These are phyloP conservation scores for Pueraria montana DNA, from an alignment of 306 rosid species.

Conservation along the genomic window DNA sequence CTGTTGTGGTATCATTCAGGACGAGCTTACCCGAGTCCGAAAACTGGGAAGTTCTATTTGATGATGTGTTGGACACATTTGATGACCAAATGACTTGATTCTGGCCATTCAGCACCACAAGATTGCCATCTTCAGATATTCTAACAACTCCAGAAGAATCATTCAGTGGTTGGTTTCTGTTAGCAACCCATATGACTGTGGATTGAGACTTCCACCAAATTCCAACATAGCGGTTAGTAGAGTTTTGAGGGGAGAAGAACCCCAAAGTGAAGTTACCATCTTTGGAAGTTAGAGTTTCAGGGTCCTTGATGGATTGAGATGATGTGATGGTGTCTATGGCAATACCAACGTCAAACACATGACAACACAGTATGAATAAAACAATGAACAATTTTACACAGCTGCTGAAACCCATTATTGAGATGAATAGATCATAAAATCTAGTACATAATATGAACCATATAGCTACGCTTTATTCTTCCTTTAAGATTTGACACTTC, in stretches of 20 bases:
- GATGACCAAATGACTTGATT: slow-evolving; percentile 49
- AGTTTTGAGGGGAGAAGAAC: slow-evolving; percentile 17
- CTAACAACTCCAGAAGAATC: background rate
- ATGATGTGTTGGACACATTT: background rate
- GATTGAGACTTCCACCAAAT: slow-evolving; percentile 12
- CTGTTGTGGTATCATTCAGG: background rate
- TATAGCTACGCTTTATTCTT: no score
- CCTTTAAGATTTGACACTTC: background rate
- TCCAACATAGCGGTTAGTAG: slow-evolving; percentile 12
- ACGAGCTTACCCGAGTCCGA: slow-evolving; percentile 52
- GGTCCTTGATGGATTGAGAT: slow-evolving; percentile 37
- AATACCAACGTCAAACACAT: background rate
- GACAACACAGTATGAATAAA: background rate
- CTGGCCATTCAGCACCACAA: slow-evolving; percentile 44
- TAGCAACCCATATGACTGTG: slow-evolving; percentile 16
- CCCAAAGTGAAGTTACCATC: slow-evolving; percentile 20
- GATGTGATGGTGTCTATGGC: slow-evolving; percentile 25
- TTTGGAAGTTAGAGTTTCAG: slow-evolving; percentile 17
- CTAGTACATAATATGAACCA: background rate
- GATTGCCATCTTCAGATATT: background rate
- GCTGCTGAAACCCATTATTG: slow-evolving; percentile 20
- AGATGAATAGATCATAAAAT: background rate
- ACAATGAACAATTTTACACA: background rate
- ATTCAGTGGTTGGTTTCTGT: slow-evolving; percentile 4
- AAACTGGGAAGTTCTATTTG: slow-evolving; percentile 11